Conservation (phyloP, 306 rosid genomes). For the Vachellia collinsii region DNA sequence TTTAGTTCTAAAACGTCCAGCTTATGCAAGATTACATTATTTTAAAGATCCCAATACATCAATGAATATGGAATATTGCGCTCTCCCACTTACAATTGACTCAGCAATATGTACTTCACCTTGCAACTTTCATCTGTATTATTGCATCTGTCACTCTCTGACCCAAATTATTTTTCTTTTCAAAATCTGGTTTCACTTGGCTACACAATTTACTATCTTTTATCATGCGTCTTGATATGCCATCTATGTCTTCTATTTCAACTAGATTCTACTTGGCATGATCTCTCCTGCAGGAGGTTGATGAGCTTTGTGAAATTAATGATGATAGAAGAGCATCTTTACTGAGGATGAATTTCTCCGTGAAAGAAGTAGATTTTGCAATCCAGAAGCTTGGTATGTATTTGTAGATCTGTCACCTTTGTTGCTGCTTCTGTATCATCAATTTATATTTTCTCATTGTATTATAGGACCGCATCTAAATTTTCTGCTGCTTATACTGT, state of each 20-base stretch:
- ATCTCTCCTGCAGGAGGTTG: constrained; percentile 67
- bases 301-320: constrained; percentile 41
- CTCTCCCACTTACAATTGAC: constrained; percentile 23
- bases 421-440: constrained; percentile 18
- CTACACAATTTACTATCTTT: constrained; percentile 24
- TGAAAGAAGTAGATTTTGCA: constrained; percentile 76
- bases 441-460: constrained; percentile 7
- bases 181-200: not conserved
- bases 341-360: constrained; percentile 77
- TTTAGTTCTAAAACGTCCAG: not conserved
- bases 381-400: constrained; percentile 75
- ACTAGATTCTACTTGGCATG: constrained; percentile 31
- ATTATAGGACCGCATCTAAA: not conserved
- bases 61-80: not conserved
- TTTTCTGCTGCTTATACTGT: constrained; percentile 17
- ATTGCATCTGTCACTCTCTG: constrained; percentile 21
- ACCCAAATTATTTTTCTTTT: not conserved
- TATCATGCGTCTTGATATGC: constrained; percentile 22
- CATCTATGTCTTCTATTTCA: constrained; percentile 29
- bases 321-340: constrained; percentile 68
- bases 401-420: constrained; percentile 7
- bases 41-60: not conserved
- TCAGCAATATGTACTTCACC: constrained; percentile 7
- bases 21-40: not conserved
- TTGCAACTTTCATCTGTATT: not conserved